Evolutionary conservation across 768 basidiomycete genomes (phyloP).

Genomic region (Auriculariales sp.): DNA sequence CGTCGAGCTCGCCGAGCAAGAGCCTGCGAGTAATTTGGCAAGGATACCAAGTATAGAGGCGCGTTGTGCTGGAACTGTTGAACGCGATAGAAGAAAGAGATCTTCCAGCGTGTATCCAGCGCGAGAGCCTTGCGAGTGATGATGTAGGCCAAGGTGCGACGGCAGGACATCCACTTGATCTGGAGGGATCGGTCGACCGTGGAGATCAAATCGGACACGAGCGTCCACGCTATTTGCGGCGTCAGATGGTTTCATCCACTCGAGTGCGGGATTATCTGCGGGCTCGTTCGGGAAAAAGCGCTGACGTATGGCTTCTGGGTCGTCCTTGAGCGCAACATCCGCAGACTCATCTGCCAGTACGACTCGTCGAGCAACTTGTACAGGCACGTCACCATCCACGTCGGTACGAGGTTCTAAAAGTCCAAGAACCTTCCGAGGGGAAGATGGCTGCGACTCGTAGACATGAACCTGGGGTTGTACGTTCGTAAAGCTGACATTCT

Average conservation of each 20-base stretch:
- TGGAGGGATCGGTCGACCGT: conserved; percentile 50
- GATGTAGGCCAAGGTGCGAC: conserved; percentile 78
- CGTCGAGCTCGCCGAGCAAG: no score
- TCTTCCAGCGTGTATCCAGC: conserved; percentile 88
- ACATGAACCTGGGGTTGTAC: conserved; percentile 59
- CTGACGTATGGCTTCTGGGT: conserved; percentile 69
- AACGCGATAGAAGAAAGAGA: conserved; percentile 62
- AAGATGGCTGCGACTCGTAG: conserved; percentile 68
- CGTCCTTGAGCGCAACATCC: conserved; percentile 34
- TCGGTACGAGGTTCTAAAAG: conserved; percentile 39
- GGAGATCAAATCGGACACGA: conserved; percentile 46
- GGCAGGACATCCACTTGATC: conserved; percentile 45
- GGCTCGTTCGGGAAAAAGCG: conserved; percentile 69
- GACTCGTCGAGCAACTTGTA: conserved; percentile 7
- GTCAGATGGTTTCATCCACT: conserved; percentile 49
- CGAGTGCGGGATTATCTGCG: conserved; percentile 54
- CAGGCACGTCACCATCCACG: conserved; percentile 16
- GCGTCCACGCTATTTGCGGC: conserved; percentile 6
- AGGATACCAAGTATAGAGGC: conserved; percentile 69
- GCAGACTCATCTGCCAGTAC: not conserved
- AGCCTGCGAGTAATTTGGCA: no score
- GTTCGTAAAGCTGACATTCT: conserved; percentile 63
- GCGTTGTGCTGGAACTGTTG: conserved; percentile 72
- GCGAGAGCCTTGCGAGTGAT: conserved; percentile 65
- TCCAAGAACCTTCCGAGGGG: conserved; percentile 40